phyloP scores from a whole-genome alignment of 371 early-diverging fungal species.

The Rhizopus microsporus region DNA sequence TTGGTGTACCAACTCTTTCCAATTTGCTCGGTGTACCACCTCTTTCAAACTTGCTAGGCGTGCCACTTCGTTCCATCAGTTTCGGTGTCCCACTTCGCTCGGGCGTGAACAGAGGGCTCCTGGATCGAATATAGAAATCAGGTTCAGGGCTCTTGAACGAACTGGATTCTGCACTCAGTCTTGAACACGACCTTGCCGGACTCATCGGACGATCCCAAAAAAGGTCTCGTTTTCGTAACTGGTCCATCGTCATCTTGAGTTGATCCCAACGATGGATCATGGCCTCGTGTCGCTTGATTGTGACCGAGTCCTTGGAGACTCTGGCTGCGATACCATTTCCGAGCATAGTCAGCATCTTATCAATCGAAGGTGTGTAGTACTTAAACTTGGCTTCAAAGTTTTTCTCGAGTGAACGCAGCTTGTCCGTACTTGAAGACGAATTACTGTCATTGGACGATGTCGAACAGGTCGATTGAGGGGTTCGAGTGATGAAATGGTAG shows the following conservation, averaged over 20 bases:
- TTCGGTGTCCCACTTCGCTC: not conserved
- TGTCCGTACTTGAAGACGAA: not conserved
- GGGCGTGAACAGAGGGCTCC: not conserved
- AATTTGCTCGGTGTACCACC: not conserved
- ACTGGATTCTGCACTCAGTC: slow-evolving; percentile 7
- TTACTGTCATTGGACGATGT: slow-evolving; percentile 10
- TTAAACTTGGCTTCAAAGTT: slow-evolving; percentile 66
- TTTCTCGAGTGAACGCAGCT: slow-evolving; percentile 56
- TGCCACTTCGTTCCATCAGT: not conserved
- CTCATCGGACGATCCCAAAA: slow-evolving; percentile 31
- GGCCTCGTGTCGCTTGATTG: slow-evolving; percentile 45
- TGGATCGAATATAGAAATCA: not conserved
- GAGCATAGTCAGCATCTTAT: slow-evolving; percentile 60
- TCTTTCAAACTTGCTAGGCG: too few relatives aligned
- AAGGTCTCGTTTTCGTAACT: slow-evolving; percentile 52
- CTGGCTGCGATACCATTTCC: slow-evolving; percentile 59
- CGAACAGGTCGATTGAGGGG: slow-evolving; percentile 11
- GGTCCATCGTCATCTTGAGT: slow-evolving; percentile 54
- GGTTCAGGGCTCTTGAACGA: slow-evolving; percentile 2
- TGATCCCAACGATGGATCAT: slow-evolving; percentile 57
- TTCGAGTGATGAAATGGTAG: slow-evolving; percentile 17
- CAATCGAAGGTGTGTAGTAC: slow-evolving; percentile 61
- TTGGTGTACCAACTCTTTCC: too few relatives aligned
- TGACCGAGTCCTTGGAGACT: slow-evolving; percentile 44
- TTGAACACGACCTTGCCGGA: slow-evolving; percentile 36